Evolutionary conservation across 2,329 filamentous ascomycete species (phyloP), one percentile per base, ranked within the genome.

Genomic region (Xylariales sp.): DNA sequence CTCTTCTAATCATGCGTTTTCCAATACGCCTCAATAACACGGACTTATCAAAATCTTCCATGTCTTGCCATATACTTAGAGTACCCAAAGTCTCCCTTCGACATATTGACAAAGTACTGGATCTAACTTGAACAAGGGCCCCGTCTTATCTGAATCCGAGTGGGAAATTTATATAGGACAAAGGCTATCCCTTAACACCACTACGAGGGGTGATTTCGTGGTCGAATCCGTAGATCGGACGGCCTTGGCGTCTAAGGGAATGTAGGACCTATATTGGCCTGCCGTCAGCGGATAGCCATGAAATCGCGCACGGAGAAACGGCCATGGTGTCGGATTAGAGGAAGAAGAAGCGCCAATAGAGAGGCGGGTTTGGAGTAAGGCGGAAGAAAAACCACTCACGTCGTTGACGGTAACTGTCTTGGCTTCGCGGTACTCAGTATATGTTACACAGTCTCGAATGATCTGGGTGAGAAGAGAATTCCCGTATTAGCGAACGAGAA

Each of bases 351-450:
- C 7, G 23, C 10, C 30, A 6, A 12, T 39, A 14, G 39, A n/a
- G 5, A 43, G 54, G 41, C 1, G n/a, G 10, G 12, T 41, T 43
- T 43, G 34, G 16, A 23, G 9, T 16, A 16, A 5, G 50, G 28
- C 16, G 30, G 34, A 12, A 16, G 32, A n/a, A 6, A 52, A 34
- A 32, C 16, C 12, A 80, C 84, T 76, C 74, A 91, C 90, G 71
- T 93, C 90, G 0, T 81, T 78, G 0, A 88, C 81, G 0, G 88
- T 91, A 0, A 92, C 82, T 0, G 90, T 93, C 78, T 91, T 91
- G 0, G 85, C 80, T 0, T 81, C 78, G 0, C 84, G 76, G 56
- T 91, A 81, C 9, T 91, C 89, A 0, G 83, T 80, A 30, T 86
- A 88, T 0, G 79, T 77, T 0, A 85, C 80, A 5, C 83, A 85